Conservation (phyloP, 2,329 filamentous ascomycete genomes). For the Cladosporium sp. region DNA sequence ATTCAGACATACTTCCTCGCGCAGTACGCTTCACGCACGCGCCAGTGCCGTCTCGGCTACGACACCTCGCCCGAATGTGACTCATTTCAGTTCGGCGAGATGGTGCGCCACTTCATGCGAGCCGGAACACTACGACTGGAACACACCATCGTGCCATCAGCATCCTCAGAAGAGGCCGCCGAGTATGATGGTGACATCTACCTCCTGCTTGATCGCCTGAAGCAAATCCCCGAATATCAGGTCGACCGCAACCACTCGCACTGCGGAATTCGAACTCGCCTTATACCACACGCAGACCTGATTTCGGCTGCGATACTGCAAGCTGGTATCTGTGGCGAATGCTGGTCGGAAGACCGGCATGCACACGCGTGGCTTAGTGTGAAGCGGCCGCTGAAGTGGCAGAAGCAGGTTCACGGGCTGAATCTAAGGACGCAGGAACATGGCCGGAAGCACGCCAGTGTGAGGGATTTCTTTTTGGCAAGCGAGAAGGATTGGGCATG, state of each 20-base stretch:
- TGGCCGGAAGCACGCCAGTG: slow-evolving; percentile 24
- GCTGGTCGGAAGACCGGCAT: slow-evolving; percentile 37
- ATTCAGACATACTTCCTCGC: slow-evolving; percentile 64
- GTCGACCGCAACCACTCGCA: slow-evolving; percentile 69
- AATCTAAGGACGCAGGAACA: slow-evolving; percentile 18
- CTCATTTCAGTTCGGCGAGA: slow-evolving; percentile 73
- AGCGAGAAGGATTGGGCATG: slow-evolving; percentile 29
- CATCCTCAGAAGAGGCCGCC: slow-evolving; percentile 36
- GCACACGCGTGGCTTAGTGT: slow-evolving; percentile 42
- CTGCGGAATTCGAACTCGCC: slow-evolving; percentile 63
- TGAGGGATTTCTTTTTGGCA: slow-evolving; percentile 30
- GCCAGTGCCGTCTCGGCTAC: slow-evolving; percentile 71
- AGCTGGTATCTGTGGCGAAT: slow-evolving; percentile 43
- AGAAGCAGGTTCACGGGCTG: slow-evolving; percentile 23
- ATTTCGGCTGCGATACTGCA: slow-evolving; percentile 47
- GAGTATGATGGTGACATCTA: slow-evolving; percentile 59
- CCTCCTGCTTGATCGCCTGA: slow-evolving; percentile 56
- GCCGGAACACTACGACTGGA: slow-evolving; percentile 58
- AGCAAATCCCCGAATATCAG: slow-evolving; percentile 68
- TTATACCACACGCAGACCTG: slow-evolving; percentile 64
- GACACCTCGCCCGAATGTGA: slow-evolving; percentile 69
- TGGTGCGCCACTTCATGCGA: slow-evolving; percentile 65
- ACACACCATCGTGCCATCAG: slow-evolving; percentile 35
- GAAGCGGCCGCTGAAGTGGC: slow-evolving; percentile 45
- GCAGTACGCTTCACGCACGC: slow-evolving; percentile 63